Base-by-base conservation (phyloP, 345 rosid species). In the Dipteronia dyeriana region DNA sequence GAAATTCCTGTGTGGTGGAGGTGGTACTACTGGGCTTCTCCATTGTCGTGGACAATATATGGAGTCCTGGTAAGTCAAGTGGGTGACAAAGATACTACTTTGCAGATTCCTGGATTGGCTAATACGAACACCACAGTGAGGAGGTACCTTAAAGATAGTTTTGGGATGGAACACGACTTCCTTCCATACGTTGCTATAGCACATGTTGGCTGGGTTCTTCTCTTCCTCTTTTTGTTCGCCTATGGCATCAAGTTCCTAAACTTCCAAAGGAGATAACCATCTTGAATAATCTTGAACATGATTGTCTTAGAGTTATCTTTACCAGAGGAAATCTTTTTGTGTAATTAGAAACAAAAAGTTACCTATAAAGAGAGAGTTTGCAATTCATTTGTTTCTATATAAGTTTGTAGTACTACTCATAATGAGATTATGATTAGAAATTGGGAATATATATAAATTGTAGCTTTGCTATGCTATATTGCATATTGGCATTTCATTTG, bases 1-100 rank as follows among this genome's bases (percentile, higher is more conserved):
- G 89, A 79, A 87, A 85, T 92, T 22, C 98, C 98, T 0, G 69
- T 88, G n/a, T 92, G 97, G 98, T 94, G 97, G 97, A 91, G 96
- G 78, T 92, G 98, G 98, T 91, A 92, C 72, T 91, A 94, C 76
- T 94, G 97, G 93, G 85, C 76, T 34, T 82, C 90, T 14, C 98
- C 98, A 0, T 91, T 87, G 74, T 84, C 98, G 2, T 94, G 98
- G 98, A 91, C 96, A 70, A 38, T 92, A n/a, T 89, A 92, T 14
- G 97, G 97, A 1, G 85, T 94, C n/a, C 81, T 92, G 56, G 82
- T 94, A 13, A 84, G 91, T 73, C 97, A 92, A 80, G 85, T 91
- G 29, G 98, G 98, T 51, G 91, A 94, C 80, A 80, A 26, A 4
- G 74, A 81, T 3, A 0, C 77, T 31, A 6, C 4, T 2, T 66